These are phyloP conservation scores for Endotrypanum monterogeii DNA, from an alignment of 208 protist genomes.

Conservation along the genomic window DNA sequence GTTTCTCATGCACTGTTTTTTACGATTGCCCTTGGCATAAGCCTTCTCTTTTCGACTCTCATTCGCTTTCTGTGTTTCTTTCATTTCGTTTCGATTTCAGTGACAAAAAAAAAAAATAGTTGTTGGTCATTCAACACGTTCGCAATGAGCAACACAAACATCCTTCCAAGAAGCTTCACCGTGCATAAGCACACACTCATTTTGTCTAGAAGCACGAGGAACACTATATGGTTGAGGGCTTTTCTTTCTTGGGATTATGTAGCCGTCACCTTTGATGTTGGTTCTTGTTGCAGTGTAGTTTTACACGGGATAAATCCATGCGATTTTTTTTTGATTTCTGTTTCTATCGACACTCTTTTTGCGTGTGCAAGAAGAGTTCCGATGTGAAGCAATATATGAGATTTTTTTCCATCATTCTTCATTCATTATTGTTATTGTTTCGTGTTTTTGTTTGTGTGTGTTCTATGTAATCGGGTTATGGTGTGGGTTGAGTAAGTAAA, in stretches of 20 bases:
- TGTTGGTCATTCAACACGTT: background rate
- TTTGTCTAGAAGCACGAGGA: background rate
- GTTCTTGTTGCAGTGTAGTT: background rate
- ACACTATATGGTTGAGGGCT: background rate
- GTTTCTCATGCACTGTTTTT: background rate
- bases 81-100: background rate
- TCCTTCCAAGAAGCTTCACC: background rate
- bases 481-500: no score
- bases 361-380: background rate
- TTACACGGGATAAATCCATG: background rate
- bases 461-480: background rate
- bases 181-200: slow-evolving; percentile 3
- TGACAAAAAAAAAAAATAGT: background rate
- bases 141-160: background rate
- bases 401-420: background rate
- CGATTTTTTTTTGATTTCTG: background rate
- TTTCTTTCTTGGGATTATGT: background rate
- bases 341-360: background rate
- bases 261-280: background rate
- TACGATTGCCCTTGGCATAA: background rate
- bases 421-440: background rate
- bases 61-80: background rate
- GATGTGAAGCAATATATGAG: background rate
- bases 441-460: background rate
- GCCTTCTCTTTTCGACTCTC: slow-evolving; percentile 8